phyloP scores from a whole-genome alignment of 1,284 basidiomycete genomes.

The Ganoderma resinaceum region DNA sequence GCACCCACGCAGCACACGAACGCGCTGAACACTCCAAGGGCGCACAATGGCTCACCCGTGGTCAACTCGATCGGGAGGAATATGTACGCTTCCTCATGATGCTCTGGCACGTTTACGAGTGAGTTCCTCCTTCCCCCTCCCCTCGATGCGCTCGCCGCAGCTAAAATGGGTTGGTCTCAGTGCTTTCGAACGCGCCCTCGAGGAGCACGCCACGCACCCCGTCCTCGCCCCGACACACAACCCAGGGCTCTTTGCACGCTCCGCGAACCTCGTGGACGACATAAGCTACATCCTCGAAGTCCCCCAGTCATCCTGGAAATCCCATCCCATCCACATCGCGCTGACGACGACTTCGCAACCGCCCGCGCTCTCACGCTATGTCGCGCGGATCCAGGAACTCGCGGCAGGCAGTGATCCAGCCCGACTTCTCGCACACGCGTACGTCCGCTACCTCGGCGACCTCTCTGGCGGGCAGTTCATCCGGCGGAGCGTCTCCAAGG shows the following conservation, averaged over 20 bases:
- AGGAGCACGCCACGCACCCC: slow-evolving; percentile 66
- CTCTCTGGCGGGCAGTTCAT: slow-evolving; percentile 85
- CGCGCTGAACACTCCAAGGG: slow-evolving; percentile 66
- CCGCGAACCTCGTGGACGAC: slow-evolving; percentile 66
- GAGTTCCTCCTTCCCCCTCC: slow-evolving; percentile 41
- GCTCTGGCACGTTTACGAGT: slow-evolving; percentile 84
- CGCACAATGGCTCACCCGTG: slow-evolving; percentile 66
- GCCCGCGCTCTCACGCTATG: slow-evolving; percentile 58
- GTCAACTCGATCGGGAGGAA: slow-evolving; percentile 67
- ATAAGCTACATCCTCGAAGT: slow-evolving; percentile 71
- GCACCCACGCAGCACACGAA: slow-evolving; percentile 68
- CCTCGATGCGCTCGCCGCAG: neutral
- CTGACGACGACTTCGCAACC: slow-evolving; percentile 57
- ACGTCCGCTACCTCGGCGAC: slow-evolving; percentile 89
- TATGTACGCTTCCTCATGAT: slow-evolving; percentile 78
- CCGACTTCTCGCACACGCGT: slow-evolving; percentile 77
- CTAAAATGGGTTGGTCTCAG: slow-evolving; percentile 14
- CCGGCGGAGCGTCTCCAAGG: slow-evolving; percentile 65
- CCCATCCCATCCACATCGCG: slow-evolving; percentile 58
- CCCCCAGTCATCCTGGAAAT: slow-evolving; percentile 58
- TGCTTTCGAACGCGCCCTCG: slow-evolving; percentile 70
- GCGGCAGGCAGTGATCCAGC: slow-evolving; percentile 55
- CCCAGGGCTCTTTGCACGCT: slow-evolving; percentile 70
- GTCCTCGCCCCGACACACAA: slow-evolving; percentile 76
- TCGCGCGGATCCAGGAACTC: slow-evolving; percentile 55